Evolutionary conservation across 1,139 yeast genomes (phyloP).

Genomic region (Torulaspora globosa): DNA sequence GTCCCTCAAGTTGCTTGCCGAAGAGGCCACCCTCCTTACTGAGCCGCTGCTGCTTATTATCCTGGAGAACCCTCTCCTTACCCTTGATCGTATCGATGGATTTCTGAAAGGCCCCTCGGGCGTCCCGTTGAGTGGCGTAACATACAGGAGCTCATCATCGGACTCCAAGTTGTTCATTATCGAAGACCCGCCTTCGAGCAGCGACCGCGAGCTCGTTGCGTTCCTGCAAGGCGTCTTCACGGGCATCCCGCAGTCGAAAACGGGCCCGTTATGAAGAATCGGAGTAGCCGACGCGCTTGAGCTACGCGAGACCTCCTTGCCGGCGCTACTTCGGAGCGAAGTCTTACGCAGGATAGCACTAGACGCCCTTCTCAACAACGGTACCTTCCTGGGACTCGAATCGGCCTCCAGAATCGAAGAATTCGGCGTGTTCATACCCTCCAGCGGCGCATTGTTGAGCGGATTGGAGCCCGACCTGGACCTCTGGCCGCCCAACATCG

Average conservation of each 20-base stretch:
- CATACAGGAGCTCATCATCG: slow-evolving; percentile 13
- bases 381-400: slow-evolving; percentile 20
- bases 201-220: slow-evolving; percentile 1
- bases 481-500: slow-evolving; percentile 6
- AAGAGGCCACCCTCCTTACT: slow-evolving; percentile 15
- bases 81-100: slow-evolving; percentile 30
- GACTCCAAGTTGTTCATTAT: background rate
- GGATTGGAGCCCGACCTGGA: slow-evolving; percentile 16
- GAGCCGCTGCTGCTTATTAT: slow-evolving; percentile 26
- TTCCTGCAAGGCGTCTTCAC: slow-evolving; percentile 8
- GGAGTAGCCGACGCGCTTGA: slow-evolving; percentile 17
- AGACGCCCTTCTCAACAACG: slow-evolving; percentile 34
- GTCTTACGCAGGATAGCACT: slow-evolving; percentile 32
- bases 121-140: slow-evolving; percentile 11
- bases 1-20: slow-evolving; percentile 8
- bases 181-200: background rate
- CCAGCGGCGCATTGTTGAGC: slow-evolving; percentile 10
- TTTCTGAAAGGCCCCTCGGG: slow-evolving; percentile 15
- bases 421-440: slow-evolving; percentile 10
- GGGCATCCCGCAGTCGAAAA: slow-evolving; percentile 12
- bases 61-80: slow-evolving; percentile 30
- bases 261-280: slow-evolving; percentile 9
- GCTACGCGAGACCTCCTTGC: slow-evolving; percentile 5
- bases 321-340: slow-evolving; percentile 18
- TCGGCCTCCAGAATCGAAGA: slow-evolving; percentile 9